These are phyloP conservation scores for Neoarthrinium moseri DNA, from an alignment of 2,329 filamentous ascomycete genomes.

Conservation along the genomic window DNA sequence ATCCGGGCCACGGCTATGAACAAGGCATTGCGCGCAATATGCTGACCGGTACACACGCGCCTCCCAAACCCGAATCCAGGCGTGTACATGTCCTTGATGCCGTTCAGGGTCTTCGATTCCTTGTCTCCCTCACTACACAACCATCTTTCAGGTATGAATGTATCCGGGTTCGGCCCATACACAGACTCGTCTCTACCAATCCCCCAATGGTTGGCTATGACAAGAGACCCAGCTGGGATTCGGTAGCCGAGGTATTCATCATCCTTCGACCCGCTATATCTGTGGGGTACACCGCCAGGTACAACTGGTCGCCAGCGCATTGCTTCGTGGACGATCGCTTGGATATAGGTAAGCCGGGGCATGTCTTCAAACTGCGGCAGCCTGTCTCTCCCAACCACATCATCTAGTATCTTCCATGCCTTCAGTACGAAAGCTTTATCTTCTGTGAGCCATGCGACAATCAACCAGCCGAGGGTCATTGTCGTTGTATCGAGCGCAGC, in stretches of 20 bases:
- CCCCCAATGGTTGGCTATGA: slow-evolving; percentile 42
- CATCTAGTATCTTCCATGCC: slow-evolving; percentile 40
- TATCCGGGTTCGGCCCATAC: slow-evolving; percentile 35
- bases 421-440: slow-evolving; percentile 23
- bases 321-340: slow-evolving; percentile 39
- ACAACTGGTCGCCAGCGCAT: slow-evolving; percentile 43
- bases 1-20: slow-evolving; percentile 39
- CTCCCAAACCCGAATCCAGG: slow-evolving; percentile 48
- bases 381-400: slow-evolving; percentile 36
- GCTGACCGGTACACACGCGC: slow-evolving; percentile 38
- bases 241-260: slow-evolving; percentile 31
- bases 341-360: slow-evolving; percentile 38
- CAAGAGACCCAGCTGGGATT: slow-evolving; percentile 40
- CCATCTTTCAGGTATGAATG: slow-evolving; percentile 34
- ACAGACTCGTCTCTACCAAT: slow-evolving; percentile 33
- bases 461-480: slow-evolving; percentile 27
- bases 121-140: slow-evolving; percentile 13
- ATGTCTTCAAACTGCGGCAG: slow-evolving; percentile 38
- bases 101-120: neutral
- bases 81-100: slow-evolving; percentile 26
- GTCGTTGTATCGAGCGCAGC: slow-evolving; percentile 30
- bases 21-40: slow-evolving; percentile 47
- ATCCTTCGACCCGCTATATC: slow-evolving; percentile 29
- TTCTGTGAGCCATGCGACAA: slow-evolving; percentile 27
- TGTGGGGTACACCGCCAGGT: slow-evolving; percentile 35